phyloP scores from a whole-genome alignment of 148 eudicot genomes.

The Arbutus unedo region DNA sequence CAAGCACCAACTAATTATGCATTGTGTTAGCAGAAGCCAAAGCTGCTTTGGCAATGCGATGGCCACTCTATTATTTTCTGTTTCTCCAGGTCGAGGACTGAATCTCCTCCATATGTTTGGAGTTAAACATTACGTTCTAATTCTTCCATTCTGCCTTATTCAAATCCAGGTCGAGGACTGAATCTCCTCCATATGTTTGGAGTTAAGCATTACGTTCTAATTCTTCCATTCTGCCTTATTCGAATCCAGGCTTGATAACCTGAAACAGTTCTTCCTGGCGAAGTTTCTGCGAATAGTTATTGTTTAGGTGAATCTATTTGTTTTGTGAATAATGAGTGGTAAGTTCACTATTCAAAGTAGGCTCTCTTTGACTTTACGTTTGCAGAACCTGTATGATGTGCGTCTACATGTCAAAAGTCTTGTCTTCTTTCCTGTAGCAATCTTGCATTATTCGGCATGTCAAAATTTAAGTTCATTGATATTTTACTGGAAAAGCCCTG shows the following conservation, averaged over 20 bases:
- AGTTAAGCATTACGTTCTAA: background rate
- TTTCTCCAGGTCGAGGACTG: background rate
- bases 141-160: background rate
- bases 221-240: background rate
- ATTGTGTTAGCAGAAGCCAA: background rate
- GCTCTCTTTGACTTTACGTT: background rate
- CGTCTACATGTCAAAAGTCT: no score
- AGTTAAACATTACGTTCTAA: background rate
- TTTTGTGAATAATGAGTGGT: background rate
- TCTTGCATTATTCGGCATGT: background rate
- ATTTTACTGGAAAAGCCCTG: background rate
- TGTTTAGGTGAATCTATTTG: slow-evolving; percentile 6
- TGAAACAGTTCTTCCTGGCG: background rate
- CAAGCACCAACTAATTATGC: background rate
- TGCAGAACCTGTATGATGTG: background rate
- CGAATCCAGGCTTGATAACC: background rate
- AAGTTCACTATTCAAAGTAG: background rate
- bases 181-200: background rate
- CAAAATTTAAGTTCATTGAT: background rate
- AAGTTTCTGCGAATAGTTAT: background rate
- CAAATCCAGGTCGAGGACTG: background rate
- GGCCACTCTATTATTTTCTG: background rate
- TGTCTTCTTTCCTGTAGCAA: background rate
- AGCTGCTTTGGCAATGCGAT: background rate
- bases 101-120: background rate